Evolutionary conservation across 2,329 filamentous ascomycete species (phyloP).

Genomic region (Drechslera avenae): DNA sequence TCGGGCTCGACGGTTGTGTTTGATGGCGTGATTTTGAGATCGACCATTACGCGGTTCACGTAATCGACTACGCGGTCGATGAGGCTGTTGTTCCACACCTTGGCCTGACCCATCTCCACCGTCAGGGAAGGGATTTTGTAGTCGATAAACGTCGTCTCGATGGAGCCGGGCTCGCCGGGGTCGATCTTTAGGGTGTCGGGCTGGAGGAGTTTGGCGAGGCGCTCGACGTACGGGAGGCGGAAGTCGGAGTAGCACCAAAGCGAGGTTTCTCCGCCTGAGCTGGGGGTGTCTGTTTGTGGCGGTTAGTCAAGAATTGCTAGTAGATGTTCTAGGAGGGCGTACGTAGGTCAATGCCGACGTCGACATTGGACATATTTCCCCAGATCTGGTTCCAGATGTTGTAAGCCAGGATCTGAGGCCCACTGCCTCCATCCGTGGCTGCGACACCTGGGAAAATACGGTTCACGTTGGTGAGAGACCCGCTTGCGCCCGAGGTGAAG

Average conservation of each 20-base stretch:
- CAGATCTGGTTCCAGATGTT: conserved; percentile 49
- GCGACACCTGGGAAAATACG: conserved; percentile 41
- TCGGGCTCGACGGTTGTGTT: conserved; percentile 40
- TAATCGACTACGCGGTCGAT: conserved; percentile 44
- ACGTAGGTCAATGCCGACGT: conserved; percentile 47
- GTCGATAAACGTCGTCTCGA: conserved; percentile 48
- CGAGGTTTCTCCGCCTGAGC: conserved; percentile 44
- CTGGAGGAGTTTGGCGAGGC: conserved; percentile 47
- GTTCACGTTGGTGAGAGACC: conserved; percentile 45
- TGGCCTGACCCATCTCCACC: conserved; percentile 48
- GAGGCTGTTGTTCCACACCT: conserved; percentile 45
- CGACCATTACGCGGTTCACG: conserved; percentile 31
- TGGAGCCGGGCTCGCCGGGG: conserved; percentile 46
- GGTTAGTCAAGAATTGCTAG: neutral
- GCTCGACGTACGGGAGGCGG: conserved; percentile 45
- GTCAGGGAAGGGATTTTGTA: conserved; percentile 46
- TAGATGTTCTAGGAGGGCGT: neutral
- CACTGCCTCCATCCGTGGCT: conserved; percentile 32
- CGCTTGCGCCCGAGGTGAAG: conserved; percentile 38
- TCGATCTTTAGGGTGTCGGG: conserved; percentile 50
- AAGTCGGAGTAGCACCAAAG: conserved; percentile 51
- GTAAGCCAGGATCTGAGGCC: conserved; percentile 36
- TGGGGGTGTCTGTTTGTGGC: conserved; percentile 37
- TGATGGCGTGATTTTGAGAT: conserved; percentile 30
- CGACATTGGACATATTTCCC: conserved; percentile 47